Conservation (phyloP, 768 basidiomycete species). For the Pleurotus giganteus region DNA sequence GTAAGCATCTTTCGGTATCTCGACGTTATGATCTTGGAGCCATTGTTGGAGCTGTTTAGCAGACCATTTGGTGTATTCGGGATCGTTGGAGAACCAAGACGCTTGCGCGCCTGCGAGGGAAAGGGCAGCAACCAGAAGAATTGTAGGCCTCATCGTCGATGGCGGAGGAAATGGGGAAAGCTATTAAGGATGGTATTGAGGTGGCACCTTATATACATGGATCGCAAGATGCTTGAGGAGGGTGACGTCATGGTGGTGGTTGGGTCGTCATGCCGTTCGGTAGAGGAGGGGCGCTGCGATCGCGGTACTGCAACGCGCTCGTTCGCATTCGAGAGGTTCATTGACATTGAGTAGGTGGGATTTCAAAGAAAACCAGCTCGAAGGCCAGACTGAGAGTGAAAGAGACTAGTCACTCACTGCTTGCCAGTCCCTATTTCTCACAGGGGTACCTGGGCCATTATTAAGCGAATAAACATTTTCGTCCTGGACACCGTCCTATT, state of each 20-base stretch:
- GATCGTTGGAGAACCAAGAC: slow-evolving; percentile 51
- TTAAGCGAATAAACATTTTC: too few species aligned
- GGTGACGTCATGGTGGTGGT: slow-evolving; percentile 19
- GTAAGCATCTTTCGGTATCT: slow-evolving; percentile 42
- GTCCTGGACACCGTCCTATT: too few species aligned
- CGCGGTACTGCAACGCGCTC: too few species aligned
- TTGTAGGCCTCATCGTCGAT: slow-evolving; percentile 26
- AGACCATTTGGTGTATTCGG: slow-evolving; percentile 56
- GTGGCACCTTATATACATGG: slow-evolving; percentile 2
- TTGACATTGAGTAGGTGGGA: too few species aligned
- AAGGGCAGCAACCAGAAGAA: slow-evolving; percentile 28
- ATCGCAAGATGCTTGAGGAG: background rate
- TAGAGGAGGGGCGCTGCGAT: too few species aligned
- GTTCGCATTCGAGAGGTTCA: too few species aligned
- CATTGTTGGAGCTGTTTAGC: slow-evolving; percentile 60
- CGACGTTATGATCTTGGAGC: slow-evolving; percentile 66
- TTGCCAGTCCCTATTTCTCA: too few species aligned
- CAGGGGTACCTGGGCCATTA: too few species aligned
- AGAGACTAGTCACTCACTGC: too few species aligned
- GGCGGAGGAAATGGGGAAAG: background rate
- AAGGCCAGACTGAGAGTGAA: too few species aligned
- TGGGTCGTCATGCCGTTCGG: slow-evolving; percentile 3
- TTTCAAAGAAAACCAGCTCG: too few species aligned
- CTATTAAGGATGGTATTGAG: slow-evolving; percentile 15
- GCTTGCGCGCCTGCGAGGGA: slow-evolving; percentile 39